Conservation (phyloP, 306 rosid species). For the Ceratonia siliqua region DNA sequence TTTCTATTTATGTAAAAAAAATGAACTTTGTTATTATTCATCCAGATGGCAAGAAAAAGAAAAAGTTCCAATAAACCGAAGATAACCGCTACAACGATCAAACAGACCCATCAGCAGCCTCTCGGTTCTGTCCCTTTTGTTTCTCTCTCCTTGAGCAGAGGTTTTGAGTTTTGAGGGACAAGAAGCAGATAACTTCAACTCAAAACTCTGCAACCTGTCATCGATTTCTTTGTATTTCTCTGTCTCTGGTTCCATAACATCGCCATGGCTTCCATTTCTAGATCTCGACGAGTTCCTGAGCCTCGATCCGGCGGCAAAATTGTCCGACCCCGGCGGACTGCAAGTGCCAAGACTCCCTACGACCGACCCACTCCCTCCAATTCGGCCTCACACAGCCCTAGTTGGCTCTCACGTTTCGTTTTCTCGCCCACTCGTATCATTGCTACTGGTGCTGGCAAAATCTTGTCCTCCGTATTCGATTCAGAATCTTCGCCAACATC, state of each 20-base stretch:
- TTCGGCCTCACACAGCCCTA: conserved; percentile 52
- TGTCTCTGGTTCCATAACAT: not conserved
- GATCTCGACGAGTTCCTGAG: conserved; percentile 54
- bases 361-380: conserved; percentile 56
- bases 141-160: not conserved
- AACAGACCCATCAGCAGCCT: not conserved
- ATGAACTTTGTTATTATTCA: no score
- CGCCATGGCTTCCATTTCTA: conserved; percentile 59
- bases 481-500: conserved; percentile 30
- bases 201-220: not conserved
- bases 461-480: conserved; percentile 49
- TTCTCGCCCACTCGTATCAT: conserved; percentile 53
- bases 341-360: conserved; percentile 62
- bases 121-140: not conserved
- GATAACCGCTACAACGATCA: conserved; percentile 49
- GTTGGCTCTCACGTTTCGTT: conserved; percentile 56
- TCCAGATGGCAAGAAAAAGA: no score
- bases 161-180: conserved; percentile 24
- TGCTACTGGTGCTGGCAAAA: conserved; percentile 59
- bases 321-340: conserved; percentile 56
- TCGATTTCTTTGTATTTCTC: not conserved
- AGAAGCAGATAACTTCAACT: conserved; percentile 17
- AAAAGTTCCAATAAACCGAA: conserved; percentile 32
- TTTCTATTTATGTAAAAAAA: no score
- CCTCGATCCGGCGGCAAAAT: conserved; percentile 81